Base-by-base conservation (phyloP, 2,329 filamentous ascomycete species). In the Plectosphaerella plurivora region DNA sequence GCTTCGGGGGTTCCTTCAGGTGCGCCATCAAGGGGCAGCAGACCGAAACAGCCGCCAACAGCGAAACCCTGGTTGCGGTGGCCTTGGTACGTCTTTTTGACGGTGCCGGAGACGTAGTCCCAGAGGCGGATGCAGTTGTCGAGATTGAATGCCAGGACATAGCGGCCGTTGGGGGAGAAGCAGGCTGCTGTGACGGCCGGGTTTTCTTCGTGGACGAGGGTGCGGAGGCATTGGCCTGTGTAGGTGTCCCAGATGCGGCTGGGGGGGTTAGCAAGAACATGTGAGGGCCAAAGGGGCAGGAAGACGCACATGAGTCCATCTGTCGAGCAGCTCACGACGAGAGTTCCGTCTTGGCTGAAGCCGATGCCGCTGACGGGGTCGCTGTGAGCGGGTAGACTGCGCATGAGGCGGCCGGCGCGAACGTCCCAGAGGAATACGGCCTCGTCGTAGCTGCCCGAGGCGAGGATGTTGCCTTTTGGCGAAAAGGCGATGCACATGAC, bases 361-460 rank as follows among this genome's bases (percentile, higher is more conserved):
- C 97, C 93, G 10, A 99, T 93, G 0, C 92, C 91, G 51, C 88
- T 86, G 2, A 99, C 93, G 0, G 94, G 94, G 67, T 99, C 94
- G 25, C 91, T 96, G 64, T 99, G 94, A 3, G 94, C 94, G 1
- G 94, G 94, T 37, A 99, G 73, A 56, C 88, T 92, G 51, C 91
- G 83, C 91, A 99, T 96, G 35, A 94, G 77, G 20, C 87, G 79
- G 0, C 91, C 92, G 0, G 91, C 90, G 14, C 94, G 82, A 14
- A 97, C 89, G 68, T 99, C 94, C 94, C 94, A 99, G 5, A 99
- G 72, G 59, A 96, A 97, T 0, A 99, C 91, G 5, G 94, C 94
- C 74, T 99, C 94, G 60, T 99, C 94, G 70, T 97, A 97, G 58
- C 89, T 95, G 12, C 94, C 94, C 59, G 89, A 95, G 15, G 92